A percentile compares a stretch with the other conserved stretches of the same genome.
These are phyloP conservation scores for Chenopodium album DNA, from an alignment of 148 eudicot genomes.

Conservation along the genomic window DNA sequence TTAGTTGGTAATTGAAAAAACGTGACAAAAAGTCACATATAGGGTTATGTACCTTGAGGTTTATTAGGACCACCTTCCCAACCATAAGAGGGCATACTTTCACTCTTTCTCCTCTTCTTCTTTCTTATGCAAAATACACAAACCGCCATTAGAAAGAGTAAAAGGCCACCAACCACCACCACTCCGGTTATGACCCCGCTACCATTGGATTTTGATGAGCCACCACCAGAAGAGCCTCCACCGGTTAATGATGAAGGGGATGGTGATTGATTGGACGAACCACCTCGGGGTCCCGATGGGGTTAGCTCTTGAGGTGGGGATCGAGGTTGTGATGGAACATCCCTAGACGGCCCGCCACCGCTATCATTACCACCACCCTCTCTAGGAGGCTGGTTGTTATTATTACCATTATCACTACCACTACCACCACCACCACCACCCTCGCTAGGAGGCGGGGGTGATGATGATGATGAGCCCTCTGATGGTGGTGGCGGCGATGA, in stretches of 20 bases:
- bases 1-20: too few relatives aligned
- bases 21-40: too few relatives aligned
- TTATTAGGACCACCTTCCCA: conserved; percentile 28
- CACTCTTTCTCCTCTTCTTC: conserved; percentile 34
- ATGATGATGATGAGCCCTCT: neutral
- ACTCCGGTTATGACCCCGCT: conserved; percentile 23
- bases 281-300: conserved; percentile 3
- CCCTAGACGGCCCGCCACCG: neutral
- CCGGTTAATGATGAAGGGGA: neutral
- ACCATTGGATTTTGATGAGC: neutral
- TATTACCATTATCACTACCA: neutral
- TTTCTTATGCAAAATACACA: conserved; percentile 30
- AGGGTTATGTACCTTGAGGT: conserved; percentile 29
- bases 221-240: neutral
- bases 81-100: conserved; percentile 27
- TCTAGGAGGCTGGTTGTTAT: neutral
- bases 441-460: conserved; percentile 6
- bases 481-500: conserved; percentile 5
- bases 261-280: neutral
- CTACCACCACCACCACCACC: neutral
- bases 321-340: neutral
- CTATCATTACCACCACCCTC: too few relatives aligned
- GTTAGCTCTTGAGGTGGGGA: neutral
- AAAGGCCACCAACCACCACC: conserved; percentile 14
- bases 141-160: conserved; percentile 26